A percentile compares a stretch with the other conserved stretches of the same genome.
Evolutionary conservation across 495 filamentous ascomycete species (phyloP).

Genomic region (Apodospora peruviana): DNA sequence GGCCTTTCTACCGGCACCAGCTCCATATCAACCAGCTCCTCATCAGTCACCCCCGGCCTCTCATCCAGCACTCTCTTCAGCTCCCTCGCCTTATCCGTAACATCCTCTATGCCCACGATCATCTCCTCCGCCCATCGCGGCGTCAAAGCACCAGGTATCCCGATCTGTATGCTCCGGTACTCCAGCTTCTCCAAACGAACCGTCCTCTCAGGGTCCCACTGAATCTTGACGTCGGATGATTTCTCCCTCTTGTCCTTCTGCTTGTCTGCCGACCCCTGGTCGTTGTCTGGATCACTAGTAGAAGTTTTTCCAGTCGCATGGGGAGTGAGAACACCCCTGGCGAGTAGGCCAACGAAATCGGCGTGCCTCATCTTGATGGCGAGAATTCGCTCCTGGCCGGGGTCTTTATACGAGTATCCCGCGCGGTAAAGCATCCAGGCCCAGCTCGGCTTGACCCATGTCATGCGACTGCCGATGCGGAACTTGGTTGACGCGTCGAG

Average conservation of each 20-base stretch:
- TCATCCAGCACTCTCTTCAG: slow-evolving; percentile 42
- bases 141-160: slow-evolving; percentile 40
- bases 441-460: slow-evolving; percentile 64
- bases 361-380: slow-evolving; percentile 44
- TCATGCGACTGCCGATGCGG: slow-evolving; percentile 48
- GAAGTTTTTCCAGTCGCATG: not conserved
- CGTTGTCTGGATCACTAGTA: not conserved
- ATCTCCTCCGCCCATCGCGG: slow-evolving; percentile 44
- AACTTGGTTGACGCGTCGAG: slow-evolving; percentile 50
- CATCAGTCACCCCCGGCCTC: slow-evolving; percentile 21
- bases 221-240: slow-evolving; percentile 42
- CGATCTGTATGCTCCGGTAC: slow-evolving; percentile 57
- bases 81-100: slow-evolving; percentile 46
- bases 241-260: slow-evolving; percentile 14
- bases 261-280: not conserved
- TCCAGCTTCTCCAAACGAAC: slow-evolving; percentile 33
- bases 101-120: slow-evolving; percentile 53
- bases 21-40: slow-evolving; percentile 32
- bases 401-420: slow-evolving; percentile 49
- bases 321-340: slow-evolving; percentile 13
- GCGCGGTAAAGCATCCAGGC: slow-evolving; percentile 60
- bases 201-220: slow-evolving; percentile 59
- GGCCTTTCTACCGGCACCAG: slow-evolving; percentile 42
- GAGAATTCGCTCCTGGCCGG: slow-evolving; percentile 46
- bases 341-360: slow-evolving; percentile 38